Base-by-base conservation (phyloP, 352 stramenopile genomes). In the Globisporangium abappressorium region DNA sequence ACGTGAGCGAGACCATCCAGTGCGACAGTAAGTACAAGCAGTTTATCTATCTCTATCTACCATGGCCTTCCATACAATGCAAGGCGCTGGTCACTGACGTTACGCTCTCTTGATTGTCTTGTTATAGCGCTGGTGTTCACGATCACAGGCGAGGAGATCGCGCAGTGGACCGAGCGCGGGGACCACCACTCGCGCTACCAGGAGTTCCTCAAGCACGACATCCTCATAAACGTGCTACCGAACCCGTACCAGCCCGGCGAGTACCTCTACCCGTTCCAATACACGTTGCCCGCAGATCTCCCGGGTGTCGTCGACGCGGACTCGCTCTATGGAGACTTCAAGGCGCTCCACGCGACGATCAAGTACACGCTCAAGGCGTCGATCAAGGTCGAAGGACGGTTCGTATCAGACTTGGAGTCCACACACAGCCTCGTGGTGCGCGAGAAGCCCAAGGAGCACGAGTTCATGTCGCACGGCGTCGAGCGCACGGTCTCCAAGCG, bases 351-450 rank as follows among this genome's bases (percentile, higher is more conserved):
- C 41, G 81, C 82, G 3, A 90, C 79, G 15, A 93, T 93, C 70
- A 88, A 90, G 63, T 93, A 93, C 70, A 88, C 79, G 4, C 66
- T 93, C 28, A 90, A 84, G 47, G 82, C 82, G 30, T 78, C 77
- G 6, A 80, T 93, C 61, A 85, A 87, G 67, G 79, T 93, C 49
- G 73, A 90, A 43, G 81, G 81, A 41, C 74, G 81, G 55, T 91
- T 93, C 65, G 74, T 89, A 64, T 89, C 82, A 38, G 80, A 93
- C 67, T 70, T 93, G 58, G 82, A 93, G 74, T 71, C 81, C 9
- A 78, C 76, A 46, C 78, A 82, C 36, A 75, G 77, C 38, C 63
- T 93, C 33, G 79, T 78, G 12, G 70, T 93, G 26, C 81, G 74
- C 18, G 73, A 79, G 8, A 71, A 68, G 54, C 65, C 9, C 28